phyloP scores from a whole-genome alignment of 164 flowering plant genomes.

The Vitis cinerea region DNA sequence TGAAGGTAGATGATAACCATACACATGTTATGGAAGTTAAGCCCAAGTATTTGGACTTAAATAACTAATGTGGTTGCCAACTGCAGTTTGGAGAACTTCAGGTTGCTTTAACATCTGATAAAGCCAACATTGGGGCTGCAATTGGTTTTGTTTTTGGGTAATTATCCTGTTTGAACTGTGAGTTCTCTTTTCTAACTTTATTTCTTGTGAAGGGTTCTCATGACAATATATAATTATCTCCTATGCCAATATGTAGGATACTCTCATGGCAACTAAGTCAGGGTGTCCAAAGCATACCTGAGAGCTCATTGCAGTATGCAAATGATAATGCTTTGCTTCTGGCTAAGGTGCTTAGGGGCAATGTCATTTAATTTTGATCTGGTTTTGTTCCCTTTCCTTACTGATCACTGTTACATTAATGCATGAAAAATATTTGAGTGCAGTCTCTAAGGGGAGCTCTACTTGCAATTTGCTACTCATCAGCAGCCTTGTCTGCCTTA shows the following conservation, averaged over 20 bases:
- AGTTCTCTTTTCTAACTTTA: slow-evolving; percentile 8
- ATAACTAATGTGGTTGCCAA: not conserved
- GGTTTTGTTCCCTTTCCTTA: not conserved
- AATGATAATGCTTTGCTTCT: slow-evolving; percentile 86
- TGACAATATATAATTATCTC: not conserved
- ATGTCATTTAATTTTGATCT: not conserved
- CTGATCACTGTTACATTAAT: not conserved
- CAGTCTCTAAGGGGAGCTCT: slow-evolving; percentile 87
- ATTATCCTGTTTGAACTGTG: slow-evolving; percentile 3
- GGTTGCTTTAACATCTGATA: slow-evolving; percentile 68
- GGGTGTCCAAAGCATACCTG: slow-evolving; percentile 78
- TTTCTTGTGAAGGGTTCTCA: not conserved
- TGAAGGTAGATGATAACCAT: slow-evolving; percentile 51
- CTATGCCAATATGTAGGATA: slow-evolving; percentile 40
- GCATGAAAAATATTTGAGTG: slow-evolving; percentile 19
- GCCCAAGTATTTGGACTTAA: not conserved
- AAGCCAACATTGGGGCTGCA: slow-evolving; percentile 77
- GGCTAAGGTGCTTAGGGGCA: slow-evolving; percentile 55
- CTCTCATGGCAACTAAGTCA: slow-evolving; percentile 78
- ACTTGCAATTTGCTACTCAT: slow-evolving; percentile 61
- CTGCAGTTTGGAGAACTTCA: slow-evolving; percentile 94
- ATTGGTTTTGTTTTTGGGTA: slow-evolving; percentile 81
- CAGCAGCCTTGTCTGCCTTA: slow-evolving; percentile 55
- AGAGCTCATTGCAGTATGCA: slow-evolving; percentile 81
- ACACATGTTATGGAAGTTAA: not conserved